Conservation (phyloP, 139 green algal species). For the Mesostigma viride region DNA sequence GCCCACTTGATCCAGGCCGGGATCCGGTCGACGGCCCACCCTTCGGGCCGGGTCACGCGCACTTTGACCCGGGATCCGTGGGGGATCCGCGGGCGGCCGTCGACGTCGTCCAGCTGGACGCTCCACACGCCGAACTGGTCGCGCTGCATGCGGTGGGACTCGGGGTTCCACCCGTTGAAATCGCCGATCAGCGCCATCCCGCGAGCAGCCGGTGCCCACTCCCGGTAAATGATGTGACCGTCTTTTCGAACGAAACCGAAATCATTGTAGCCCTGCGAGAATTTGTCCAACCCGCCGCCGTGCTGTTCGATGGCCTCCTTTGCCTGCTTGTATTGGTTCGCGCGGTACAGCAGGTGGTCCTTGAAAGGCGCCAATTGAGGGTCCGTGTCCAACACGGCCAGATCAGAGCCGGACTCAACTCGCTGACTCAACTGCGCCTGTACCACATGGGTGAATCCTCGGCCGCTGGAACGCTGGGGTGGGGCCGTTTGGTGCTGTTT, state of each 20-base stretch:
- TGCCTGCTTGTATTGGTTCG: slow-evolving; percentile 41
- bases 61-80: slow-evolving; percentile 34
- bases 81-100: slow-evolving; percentile 23
- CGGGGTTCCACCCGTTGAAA: slow-evolving; percentile 75
- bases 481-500: too few relatives aligned
- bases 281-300: slow-evolving; percentile 51
- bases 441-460: too few relatives aligned
- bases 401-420: too few relatives aligned
- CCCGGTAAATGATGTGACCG: slow-evolving; percentile 56
- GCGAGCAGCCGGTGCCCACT: slow-evolving; percentile 75
- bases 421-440: too few relatives aligned
- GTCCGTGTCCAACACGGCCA: slow-evolving; percentile 45
- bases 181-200: slow-evolving; percentile 59
- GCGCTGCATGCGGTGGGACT: slow-evolving; percentile 40
- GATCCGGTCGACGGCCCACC: slow-evolving; percentile 61
- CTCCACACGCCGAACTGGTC: slow-evolving; percentile 52
- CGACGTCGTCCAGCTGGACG: slow-evolving; percentile 15
- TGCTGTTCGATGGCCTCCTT: slow-evolving; percentile 48
- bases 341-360: slow-evolving; percentile 74
- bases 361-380: slow-evolving; percentile 41
- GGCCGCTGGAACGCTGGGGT: too few relatives aligned
- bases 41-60: slow-evolving; percentile 7
- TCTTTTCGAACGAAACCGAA: slow-evolving; percentile 57
- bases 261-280: slow-evolving; percentile 47
- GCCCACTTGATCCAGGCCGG: slow-evolving; percentile 77